Evolutionary conservation across 495 filamentous ascomycete genomes (phyloP).

Genomic region (Lasiosphaeriaceae sp.): DNA sequence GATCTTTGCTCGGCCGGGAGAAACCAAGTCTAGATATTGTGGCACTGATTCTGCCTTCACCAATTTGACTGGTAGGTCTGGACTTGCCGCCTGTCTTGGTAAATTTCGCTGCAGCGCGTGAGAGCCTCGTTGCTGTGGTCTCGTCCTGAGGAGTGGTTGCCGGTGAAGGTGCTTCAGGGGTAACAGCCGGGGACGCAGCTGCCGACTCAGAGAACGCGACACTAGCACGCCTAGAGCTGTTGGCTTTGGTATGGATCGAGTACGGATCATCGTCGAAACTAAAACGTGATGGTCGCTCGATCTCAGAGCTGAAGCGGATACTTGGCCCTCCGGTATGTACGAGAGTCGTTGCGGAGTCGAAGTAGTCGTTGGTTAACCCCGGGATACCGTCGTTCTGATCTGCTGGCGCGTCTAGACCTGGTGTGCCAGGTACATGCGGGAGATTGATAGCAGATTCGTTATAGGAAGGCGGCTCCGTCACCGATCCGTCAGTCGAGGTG

Average conservation of each 20-base stretch:
- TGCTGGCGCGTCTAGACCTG: conserved; percentile 6
- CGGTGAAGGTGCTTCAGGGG: conserved; percentile 34
- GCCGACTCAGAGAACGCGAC: conserved; percentile 45
- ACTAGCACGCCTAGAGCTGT: conserved; percentile 42
- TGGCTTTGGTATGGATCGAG: conserved; percentile 26
- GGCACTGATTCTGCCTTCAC: conserved; percentile 63
- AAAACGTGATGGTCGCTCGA: conserved; percentile 28
- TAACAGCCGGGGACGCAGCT: conserved; percentile 33
- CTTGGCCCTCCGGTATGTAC: conserved; percentile 22
- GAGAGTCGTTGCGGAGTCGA: conserved; percentile 33
- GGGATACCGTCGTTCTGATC: conserved; percentile 21
- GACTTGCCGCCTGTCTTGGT: conserved; percentile 55
- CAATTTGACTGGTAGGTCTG: conserved; percentile 62
- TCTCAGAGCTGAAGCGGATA: conserved; percentile 39
- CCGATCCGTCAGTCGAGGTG: conserved; percentile 49
- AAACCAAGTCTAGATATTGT: conserved; percentile 63
- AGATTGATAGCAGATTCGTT: conserved; percentile 34
- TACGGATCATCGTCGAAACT: conserved; percentile 36
- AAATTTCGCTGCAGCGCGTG: conserved; percentile 57
- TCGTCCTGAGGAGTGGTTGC: conserved; percentile 49
- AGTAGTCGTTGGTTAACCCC: conserved; percentile 39
- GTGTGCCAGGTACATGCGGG: conserved; percentile 14
- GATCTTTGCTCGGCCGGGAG: conserved; percentile 47
- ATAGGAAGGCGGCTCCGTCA: conserved; percentile 52
- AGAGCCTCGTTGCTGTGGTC: conserved; percentile 45